These are phyloP conservation scores for Debaryomycetaceae sp. DNA, from an alignment of 1,139 yeast genomes.

Conservation along the genomic window DNA sequence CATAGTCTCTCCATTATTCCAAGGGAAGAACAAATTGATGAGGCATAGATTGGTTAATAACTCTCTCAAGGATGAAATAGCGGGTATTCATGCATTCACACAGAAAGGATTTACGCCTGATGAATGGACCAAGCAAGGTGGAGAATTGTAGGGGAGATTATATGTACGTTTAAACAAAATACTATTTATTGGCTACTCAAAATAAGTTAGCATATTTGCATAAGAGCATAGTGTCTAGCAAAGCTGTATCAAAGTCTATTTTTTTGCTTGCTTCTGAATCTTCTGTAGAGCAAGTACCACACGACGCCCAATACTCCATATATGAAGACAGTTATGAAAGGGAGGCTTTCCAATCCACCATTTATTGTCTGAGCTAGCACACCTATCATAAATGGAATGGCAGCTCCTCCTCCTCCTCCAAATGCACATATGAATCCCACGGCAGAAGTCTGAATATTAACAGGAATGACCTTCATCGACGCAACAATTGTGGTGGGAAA, in stretches of 20 bases:
- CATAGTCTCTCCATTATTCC: constrained; percentile 69
- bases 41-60: constrained; percentile 84
- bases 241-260: neutral
- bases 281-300: constrained; percentile 26
- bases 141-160: constrained; percentile 8
- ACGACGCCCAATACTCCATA: constrained; percentile 21
- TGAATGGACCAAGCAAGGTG: constrained; percentile 60
- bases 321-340: constrained; percentile 26
- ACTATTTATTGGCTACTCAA: neutral
- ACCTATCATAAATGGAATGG: constrained; percentile 63
- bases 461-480: constrained; percentile 61
- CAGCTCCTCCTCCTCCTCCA: constrained; percentile 74
- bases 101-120: constrained; percentile 77
- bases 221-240: neutral
- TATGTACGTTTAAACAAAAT: neutral
- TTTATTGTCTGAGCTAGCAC: constrained; percentile 36
- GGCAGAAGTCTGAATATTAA: constrained; percentile 59
- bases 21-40: constrained; percentile 79
- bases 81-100: constrained; percentile 88
- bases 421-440: constrained; percentile 75
- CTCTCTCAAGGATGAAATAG: constrained; percentile 77
- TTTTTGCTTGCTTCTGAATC: neutral
- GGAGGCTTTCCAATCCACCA: constrained; percentile 31
- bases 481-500: constrained; percentile 75
- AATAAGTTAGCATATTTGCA: neutral